Base-by-base conservation (phyloP, 1,284 basidiomycete genomes). In the Cutaneotrichosporon cyanovorans region DNA sequence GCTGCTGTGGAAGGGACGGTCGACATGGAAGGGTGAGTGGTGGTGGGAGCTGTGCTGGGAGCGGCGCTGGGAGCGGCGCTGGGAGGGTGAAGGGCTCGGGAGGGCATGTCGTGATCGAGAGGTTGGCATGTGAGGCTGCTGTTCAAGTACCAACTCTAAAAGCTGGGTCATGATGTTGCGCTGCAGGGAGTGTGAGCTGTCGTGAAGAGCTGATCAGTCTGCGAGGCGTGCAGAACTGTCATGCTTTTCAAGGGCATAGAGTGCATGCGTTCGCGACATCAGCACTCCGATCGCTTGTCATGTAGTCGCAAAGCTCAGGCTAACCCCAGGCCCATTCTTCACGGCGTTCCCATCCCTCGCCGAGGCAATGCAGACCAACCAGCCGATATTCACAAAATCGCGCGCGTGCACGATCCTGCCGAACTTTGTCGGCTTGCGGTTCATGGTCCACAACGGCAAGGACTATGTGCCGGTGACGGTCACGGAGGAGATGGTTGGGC, bases 401-500 rank as follows among this genome's bases (percentile, higher is more conserved):
- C 77, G 93, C 48, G 77, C 86, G 35, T 96, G 90, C 64, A 96
- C 92, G 6, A 87, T 98, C 64, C 76, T 98, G 9, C 93, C 93
- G 2, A 91, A 88, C 61, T 95, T 92, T 61, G 87, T 95, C 40
- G 91, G 91, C 5, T 76, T 91, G 37, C 82, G 83, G 46, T 95
- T 95, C 68, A 75, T 87, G 67, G 88, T 98, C 1, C 90, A 97
- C 73, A 97, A 96, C 60, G 93, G 93, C 37, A 90, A 86, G 72
- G 81, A 87, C 58, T 95, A 92, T 67, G 58, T 84, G 12, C 90
- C 91, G 0, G 83, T 98, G 30, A 74, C 78, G 30, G 78, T 98
- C 49, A 90, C 87, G 12, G 89, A 93, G 69, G 92, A 97, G 68
- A 97, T 97, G 92, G 89, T 98, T 2, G 93, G 93, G 0, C 91